Percentiles rank a stretch among this genome's conserved stretches.
Conservation (phyloP, 192 early-diverging fungal species). For the Coemansia sp. region DNA sequence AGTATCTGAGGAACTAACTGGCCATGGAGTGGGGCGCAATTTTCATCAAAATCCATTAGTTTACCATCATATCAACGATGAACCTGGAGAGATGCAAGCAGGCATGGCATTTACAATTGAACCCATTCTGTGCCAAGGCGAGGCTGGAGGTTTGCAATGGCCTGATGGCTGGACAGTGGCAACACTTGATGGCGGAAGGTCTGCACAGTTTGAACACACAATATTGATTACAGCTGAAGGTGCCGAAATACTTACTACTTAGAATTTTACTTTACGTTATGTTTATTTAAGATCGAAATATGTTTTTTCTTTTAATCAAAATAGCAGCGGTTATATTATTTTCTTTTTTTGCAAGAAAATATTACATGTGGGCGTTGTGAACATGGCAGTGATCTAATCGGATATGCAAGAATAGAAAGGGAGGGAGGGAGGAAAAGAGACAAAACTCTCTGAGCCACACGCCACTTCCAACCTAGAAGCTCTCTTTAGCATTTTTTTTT, state of each 20-base stretch:
- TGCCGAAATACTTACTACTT: conserved; percentile 64
- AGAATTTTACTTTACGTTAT: neutral
- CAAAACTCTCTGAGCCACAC: too few relatives aligned
- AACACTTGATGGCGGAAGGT: conserved; percentile 75
- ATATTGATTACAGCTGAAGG: conserved; percentile 65
- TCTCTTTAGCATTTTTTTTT: too few relatives aligned
- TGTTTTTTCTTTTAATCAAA: too few relatives aligned
- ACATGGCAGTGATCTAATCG: too few relatives aligned
- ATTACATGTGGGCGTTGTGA: too few relatives aligned
- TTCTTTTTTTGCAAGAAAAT: too few relatives aligned
- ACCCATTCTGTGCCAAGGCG: conserved; percentile 81
- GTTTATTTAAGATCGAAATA: too few relatives aligned
- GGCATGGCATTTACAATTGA: conserved; percentile 91
- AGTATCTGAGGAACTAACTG: conserved; percentile 72
- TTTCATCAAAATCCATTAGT: conserved; percentile 85
- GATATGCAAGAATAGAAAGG: too few relatives aligned
- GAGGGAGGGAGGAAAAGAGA: too few relatives aligned
- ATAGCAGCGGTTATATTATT: too few relatives aligned
- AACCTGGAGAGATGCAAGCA: conserved; percentile 66
- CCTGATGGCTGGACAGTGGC: conserved; percentile 85
- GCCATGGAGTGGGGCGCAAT: conserved; percentile 81
- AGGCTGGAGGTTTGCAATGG: conserved; percentile 67
- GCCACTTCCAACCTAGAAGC: too few relatives aligned
- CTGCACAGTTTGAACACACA: conserved; percentile 89
- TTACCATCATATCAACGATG: conserved; percentile 74